Base-by-base conservation (phyloP, 495 filamentous ascomycete genomes). In the Daldinia grandis region DNA sequence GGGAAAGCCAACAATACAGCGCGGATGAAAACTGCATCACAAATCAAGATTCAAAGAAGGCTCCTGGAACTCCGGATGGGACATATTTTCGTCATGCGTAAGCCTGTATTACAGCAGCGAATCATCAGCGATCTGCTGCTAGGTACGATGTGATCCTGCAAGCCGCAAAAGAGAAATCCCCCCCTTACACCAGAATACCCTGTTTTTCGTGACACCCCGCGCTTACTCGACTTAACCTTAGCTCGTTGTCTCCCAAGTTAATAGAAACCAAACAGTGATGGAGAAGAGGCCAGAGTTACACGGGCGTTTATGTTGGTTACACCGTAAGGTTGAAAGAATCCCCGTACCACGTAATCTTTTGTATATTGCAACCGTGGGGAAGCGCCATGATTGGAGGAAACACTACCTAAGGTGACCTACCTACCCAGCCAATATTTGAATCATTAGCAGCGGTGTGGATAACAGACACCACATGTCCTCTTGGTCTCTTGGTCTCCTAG, bases 271-370 rank as follows among this genome's bases (percentile, higher is more conserved):
- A 15, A 40, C 17, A 21, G 14, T 10, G 17, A 31, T 10, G 24
- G 42, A 30, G 35, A 62, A 58, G 54, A 19, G 24, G 42, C 27
- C 56, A 15, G 12, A 58, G 64, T 67, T 67, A 72, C 68, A 71
- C 68, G 12, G 50, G 68, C 68, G 68, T 71, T 53, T 71, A 62
- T 30, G 49, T 8, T 24, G 53, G 68, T 71, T 71, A 71, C 68
- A 66, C 68, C 10, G 49, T 28, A 9, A 30, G 14, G 14, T 30
- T 30, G 5, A 30, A 30, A 53, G 27, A 30, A 42, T 31, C 15
- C 35, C 58, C 66, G 57, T 69, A 64, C 35, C 61, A 64, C 44
- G 55, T 64, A 64, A 69, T 62, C 44, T 37, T 24, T 30, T 17
- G 1, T 25, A 19, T 42, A 51, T 15, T 31, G 53, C 53, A 58